phyloP scores from a whole-genome alignment of 1,284 basidiomycete genomes.

The Serendipita sp. region DNA sequence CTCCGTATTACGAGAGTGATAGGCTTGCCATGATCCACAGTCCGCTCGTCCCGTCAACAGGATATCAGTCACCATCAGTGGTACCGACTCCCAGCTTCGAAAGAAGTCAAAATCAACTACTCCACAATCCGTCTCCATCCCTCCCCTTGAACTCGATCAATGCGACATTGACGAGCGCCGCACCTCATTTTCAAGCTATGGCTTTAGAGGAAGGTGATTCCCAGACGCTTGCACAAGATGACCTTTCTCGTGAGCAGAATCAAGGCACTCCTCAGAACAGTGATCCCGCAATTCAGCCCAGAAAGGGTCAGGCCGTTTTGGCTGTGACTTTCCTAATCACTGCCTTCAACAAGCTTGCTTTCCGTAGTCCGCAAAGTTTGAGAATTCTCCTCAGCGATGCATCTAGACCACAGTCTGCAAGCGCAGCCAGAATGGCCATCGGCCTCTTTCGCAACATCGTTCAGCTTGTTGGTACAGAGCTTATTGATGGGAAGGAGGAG shows the following conservation, averaged over 20 bases:
- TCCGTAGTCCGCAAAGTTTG: conserved; percentile 23
- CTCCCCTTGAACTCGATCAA: not conserved
- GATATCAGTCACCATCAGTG: not conserved
- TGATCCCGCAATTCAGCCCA: conserved; percentile 23
- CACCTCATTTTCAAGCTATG: conserved; percentile 10
- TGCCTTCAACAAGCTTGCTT: conserved; percentile 54
- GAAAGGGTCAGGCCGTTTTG: conserved; percentile 29
- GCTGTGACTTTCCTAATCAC: conserved; percentile 50
- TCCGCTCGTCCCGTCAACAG: not conserved
- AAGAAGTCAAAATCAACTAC: not conserved
- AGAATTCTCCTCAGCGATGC: conserved; percentile 20
- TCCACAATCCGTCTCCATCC: not conserved
- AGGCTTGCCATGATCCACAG: not conserved
- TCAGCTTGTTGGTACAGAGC: conserved; percentile 25
- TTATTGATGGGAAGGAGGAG: too few relatives aligned
- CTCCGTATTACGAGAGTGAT: not conserved
- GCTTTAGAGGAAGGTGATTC: not conserved
- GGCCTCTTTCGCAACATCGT: conserved; percentile 38
- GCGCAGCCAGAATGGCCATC: conserved; percentile 35
- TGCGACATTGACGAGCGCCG: conserved; percentile 13
- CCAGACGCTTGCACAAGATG: not conserved
- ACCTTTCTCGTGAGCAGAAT: not conserved
- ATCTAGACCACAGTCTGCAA: conserved; percentile 31
- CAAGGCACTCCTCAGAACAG: conserved; percentile 15
- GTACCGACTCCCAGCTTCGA: not conserved